Base-by-base conservation (phyloP, 768 basidiomycete genomes). In the Calocera cornea region DNA sequence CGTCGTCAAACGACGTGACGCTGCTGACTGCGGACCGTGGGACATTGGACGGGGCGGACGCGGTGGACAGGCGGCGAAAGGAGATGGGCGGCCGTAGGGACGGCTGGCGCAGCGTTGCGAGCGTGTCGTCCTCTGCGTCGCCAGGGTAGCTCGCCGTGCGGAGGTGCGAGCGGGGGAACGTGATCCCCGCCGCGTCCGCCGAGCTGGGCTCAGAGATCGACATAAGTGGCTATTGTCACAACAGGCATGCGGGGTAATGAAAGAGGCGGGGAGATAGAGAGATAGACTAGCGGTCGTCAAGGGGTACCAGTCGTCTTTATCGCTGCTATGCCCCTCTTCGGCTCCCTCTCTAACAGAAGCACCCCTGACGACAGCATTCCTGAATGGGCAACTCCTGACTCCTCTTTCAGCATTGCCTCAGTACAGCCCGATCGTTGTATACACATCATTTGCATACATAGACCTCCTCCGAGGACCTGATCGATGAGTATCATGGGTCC, bases 81-180 rank as follows among this genome's bases (percentile, higher is more conserved):
- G 54, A 60, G 54, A 60, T 60, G 16, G 54, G 54, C 14, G 54
- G 27, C 22, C 31, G 2, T 10, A 60, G 19, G 14, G 54, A 12
- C 24, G 54, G 54, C 19, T 27, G 54, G 16, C 54, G 54, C 14
- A 60, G 54, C 31, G 54, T 60, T 19, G 54, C 54, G 54, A 60
- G 11, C 54, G 27, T 60, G 27, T 60, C 54, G 8, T 60, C 44
- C 44, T 47, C 54, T 2, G 2, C 14, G 54, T 33, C 54, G 54
- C 31, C 54, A 60, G 54, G 54, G 54, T 60, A 60, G 54, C 54
- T 60, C 54, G 54, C 11, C 54, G 54, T 60, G 5, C 54, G 54
- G 2, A 60, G 27, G 22, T 60, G 54, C 11, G 54, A 60, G 27
- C 54, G 54, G 27, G 54, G 54, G 31, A 60, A 60, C 14, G 31